Evolutionary conservation across 495 filamentous ascomycete species (phyloP).

Genomic region (Aspergillus indologenus): DNA sequence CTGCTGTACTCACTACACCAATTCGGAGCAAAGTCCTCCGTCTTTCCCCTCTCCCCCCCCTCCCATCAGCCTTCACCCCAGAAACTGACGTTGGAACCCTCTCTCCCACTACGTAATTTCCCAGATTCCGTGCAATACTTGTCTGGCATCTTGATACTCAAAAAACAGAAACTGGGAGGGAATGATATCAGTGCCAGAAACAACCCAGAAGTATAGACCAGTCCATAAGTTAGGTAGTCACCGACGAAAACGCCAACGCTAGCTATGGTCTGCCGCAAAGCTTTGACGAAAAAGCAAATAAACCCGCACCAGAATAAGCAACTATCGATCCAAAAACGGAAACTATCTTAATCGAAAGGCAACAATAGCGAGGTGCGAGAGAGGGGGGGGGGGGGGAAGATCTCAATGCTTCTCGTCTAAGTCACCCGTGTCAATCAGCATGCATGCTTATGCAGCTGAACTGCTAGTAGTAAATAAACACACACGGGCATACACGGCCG

Average conservation of each 20-base stretch:
- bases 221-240: neutral
- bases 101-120: neutral
- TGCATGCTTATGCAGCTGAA: neutral
- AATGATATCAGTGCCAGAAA: neutral
- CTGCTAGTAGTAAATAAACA: too few relatives aligned
- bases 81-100: neutral
- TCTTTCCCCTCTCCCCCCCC: neutral
- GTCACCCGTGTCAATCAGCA: neutral
- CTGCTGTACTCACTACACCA: neutral
- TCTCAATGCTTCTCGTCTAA: neutral
- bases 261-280: neutral
- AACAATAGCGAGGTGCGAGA: neutral
- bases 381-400: too few relatives aligned
- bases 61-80: neutral
- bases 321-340: neutral
- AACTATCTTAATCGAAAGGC: neutral
- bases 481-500: too few relatives aligned
- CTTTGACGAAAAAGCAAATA: neutral
- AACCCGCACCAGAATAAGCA: too few relatives aligned
- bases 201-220: too few relatives aligned
- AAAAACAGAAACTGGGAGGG: too few relatives aligned
- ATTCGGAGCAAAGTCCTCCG: neutral
- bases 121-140: too few relatives aligned
- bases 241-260: neutral
- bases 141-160: too few relatives aligned